Percentiles rank a stretch among this genome's conserved stretches.
Conservation (phyloP, 345 rosid genomes). For the Turritis glabra region DNA sequence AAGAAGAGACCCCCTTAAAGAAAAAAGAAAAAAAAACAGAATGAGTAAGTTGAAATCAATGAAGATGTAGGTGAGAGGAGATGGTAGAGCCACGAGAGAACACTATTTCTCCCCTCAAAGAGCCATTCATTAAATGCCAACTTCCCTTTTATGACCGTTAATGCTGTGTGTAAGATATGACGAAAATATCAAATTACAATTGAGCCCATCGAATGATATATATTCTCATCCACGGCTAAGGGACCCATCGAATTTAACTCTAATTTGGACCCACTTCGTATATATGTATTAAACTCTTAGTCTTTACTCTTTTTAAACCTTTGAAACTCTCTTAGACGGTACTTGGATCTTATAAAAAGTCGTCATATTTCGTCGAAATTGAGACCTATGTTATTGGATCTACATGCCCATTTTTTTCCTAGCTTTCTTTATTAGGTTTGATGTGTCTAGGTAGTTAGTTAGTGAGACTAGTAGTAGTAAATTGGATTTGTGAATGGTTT, state of each 20-base stretch:
- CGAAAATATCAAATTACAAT: conserved; percentile 23
- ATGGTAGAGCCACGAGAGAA: conserved; percentile 33
- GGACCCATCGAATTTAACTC: conserved; percentile 34
- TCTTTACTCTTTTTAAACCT: conserved; percentile 29
- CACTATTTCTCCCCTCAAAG: conserved; percentile 5
- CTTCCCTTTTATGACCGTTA: conserved; percentile 44
- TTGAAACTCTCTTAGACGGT: conserved; percentile 23
- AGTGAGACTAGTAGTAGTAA: conserved; percentile 11
- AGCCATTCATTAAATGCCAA: conserved; percentile 37
- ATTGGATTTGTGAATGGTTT: conserved; percentile 22
- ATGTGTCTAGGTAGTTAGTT: conserved; percentile 14
- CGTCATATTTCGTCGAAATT: conserved; percentile 5
- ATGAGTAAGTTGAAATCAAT: conserved; percentile 38
- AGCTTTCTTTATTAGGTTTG: conserved; percentile 12
- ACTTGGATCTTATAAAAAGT: conserved; percentile 12
- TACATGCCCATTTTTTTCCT: background rate
- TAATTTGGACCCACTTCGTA: conserved; percentile 22
- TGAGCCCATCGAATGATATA: background rate
- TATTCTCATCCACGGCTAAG: conserved; percentile 9
- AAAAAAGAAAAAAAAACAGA: conserved; percentile 19
- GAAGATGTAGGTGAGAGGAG: conserved; percentile 34
- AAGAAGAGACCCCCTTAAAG: background rate
- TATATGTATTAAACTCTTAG: conserved; percentile 16
- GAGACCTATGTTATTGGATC: conserved; percentile 30
- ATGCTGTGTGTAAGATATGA: conserved; percentile 12